Conservation (phyloP, 1,284 basidiomycete genomes). For the Ganoderma meredithae region DNA sequence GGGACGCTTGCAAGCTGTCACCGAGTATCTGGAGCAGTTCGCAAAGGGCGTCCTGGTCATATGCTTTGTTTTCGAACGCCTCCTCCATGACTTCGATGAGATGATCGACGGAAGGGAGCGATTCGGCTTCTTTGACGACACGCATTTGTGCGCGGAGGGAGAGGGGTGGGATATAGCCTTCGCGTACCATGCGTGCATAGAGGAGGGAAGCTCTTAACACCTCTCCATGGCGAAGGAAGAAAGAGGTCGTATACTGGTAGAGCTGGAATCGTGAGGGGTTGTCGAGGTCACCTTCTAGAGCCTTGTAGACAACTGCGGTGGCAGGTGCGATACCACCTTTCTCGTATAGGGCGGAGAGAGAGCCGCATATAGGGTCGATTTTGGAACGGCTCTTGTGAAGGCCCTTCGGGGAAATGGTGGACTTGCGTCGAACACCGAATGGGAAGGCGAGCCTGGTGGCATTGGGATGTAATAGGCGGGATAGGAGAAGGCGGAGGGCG, state of each 20-base stretch:
- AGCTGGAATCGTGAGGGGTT: conserved; percentile 33
- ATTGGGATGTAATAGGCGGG: background rate
- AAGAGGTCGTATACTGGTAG: conserved; percentile 44
- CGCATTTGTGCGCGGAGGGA: conserved; percentile 51
- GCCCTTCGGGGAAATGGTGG: background rate
- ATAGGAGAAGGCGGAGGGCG: conserved; percentile 3
- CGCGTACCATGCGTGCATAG: conserved; percentile 50
- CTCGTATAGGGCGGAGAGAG: conserved; percentile 16
- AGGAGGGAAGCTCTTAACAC: conserved; percentile 49
- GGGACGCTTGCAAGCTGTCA: conserved; percentile 39
- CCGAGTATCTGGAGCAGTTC: conserved; percentile 51
- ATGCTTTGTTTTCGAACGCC: conserved; percentile 43
- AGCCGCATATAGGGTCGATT: conserved; percentile 7
- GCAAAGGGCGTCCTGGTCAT: conserved; percentile 48
- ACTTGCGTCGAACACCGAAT: background rate
- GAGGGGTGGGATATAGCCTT: conserved; percentile 47
- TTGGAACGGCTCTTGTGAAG: background rate
- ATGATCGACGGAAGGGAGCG: conserved; percentile 28
- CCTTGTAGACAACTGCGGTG: conserved; percentile 23
- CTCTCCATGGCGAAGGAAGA: conserved; percentile 45
- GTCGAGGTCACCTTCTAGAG: conserved; percentile 25
- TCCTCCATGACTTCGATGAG: conserved; percentile 37
- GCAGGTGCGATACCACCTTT: conserved; percentile 27
- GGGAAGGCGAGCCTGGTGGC: background rate
- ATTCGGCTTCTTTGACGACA: conserved; percentile 40